These are phyloP conservation scores for Aureobasidium musti DNA, from an alignment of 2,329 filamentous ascomycete species.

Conservation along the genomic window DNA sequence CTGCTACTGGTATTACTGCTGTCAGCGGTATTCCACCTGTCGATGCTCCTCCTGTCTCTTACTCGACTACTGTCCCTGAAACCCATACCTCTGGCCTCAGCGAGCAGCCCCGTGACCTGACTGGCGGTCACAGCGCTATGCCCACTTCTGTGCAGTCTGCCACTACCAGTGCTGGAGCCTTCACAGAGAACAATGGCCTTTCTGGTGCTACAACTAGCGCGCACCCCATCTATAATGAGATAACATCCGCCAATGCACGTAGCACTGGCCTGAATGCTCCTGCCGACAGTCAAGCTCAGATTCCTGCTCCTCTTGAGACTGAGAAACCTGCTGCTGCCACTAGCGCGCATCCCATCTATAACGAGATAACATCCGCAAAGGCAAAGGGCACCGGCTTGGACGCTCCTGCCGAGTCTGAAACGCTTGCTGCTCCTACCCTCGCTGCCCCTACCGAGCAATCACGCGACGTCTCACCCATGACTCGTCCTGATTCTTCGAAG, in stretches of 20 bases:
- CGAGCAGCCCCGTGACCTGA: constrained; percentile 32
- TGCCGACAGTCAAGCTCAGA: constrained; percentile 37
- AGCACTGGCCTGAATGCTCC: constrained; percentile 44
- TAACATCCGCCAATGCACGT: constrained; percentile 35
- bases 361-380: constrained; percentile 35
- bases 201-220: constrained; percentile 7
- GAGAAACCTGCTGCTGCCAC: constrained; percentile 5
- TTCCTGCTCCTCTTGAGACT: constrained; percentile 28
- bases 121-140: constrained; percentile 10
- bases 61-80: constrained; percentile 9
- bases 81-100: constrained; percentile 34
- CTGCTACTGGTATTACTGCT: constrained; percentile 27
- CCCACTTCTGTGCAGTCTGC: constrained; percentile 1
- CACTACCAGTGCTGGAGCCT: constrained; percentile 5
- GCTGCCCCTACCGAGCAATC: constrained; percentile 40
- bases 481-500: constrained; percentile 40
- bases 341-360: constrained; percentile 7
- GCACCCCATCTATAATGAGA: constrained; percentile 16
- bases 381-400: constrained; percentile 40
- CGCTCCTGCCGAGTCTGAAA: constrained; percentile 43
- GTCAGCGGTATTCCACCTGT: constrained; percentile 20
- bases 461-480: constrained; percentile 48
- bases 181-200: constrained; percentile 8
- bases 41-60: not conserved
- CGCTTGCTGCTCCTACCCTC: constrained; percentile 29